Percentiles rank a stretch among this genome's conserved stretches.
phyloP scores from a whole-genome alignment of 2,329 filamentous ascomycete species.

The Penicillium crustosum region DNA sequence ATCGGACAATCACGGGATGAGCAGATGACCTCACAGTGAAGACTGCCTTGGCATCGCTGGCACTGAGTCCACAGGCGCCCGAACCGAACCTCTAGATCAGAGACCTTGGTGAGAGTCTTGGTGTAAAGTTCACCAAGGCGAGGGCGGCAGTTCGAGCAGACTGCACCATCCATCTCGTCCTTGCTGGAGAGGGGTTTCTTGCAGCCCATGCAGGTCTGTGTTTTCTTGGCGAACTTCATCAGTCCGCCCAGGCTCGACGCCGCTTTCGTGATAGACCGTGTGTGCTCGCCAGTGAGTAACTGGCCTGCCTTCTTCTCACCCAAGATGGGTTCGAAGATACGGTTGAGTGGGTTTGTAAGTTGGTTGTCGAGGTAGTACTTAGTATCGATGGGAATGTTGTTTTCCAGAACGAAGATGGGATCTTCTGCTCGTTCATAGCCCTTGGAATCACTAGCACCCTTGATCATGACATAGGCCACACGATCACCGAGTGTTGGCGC shows the following conservation, averaged over 20 bases:
- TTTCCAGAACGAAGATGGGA: conserved; percentile 92
- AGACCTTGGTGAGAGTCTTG: conserved; percentile 82
- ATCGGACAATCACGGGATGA: conserved; percentile 95
- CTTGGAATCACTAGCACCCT: conserved; percentile 82
- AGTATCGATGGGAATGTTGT: conserved; percentile 97
- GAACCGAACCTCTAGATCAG: conserved; percentile 90
- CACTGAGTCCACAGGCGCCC: conserved; percentile 96
- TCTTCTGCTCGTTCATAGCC: conserved; percentile 98
- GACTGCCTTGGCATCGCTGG: conserved; percentile 93
- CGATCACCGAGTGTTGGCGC: conserved; percentile 90
- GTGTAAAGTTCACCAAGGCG: conserved; percentile 91
- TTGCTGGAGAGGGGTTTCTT: conserved; percentile 88
- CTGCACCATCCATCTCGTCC: conserved; percentile 77
- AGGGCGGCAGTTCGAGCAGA: conserved; percentile 81
- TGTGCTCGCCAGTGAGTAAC: conserved; percentile 88
- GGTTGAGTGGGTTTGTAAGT: conserved; percentile 85
- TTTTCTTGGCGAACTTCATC: conserved; percentile 99
- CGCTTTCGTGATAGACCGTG: conserved; percentile 87
- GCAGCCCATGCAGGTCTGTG: conserved; percentile 97
- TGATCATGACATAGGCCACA: conserved; percentile 97
- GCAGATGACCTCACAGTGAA: conserved; percentile 98
- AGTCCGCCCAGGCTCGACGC: conserved; percentile 87
- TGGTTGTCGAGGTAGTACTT: conserved; percentile 99
- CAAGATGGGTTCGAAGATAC: conserved; percentile 97
- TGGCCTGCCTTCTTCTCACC: conserved; percentile 88